phyloP scores from a whole-genome alignment of 2,329 filamentous ascomycete species.

The Colletotrichum karsti region DNA sequence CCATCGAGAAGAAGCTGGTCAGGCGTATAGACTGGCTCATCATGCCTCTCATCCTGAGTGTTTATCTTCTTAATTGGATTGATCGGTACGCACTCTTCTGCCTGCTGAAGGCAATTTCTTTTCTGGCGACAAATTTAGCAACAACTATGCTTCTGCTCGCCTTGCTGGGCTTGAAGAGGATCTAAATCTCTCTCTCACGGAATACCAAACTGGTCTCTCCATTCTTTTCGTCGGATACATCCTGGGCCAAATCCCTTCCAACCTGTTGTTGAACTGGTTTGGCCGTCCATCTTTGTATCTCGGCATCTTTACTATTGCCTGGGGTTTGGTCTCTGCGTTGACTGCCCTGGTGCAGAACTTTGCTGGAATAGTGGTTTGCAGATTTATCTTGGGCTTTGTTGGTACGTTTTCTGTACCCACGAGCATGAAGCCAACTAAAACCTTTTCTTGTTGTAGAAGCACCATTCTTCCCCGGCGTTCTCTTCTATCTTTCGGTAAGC shows the following conservation, averaged over 20 bases:
- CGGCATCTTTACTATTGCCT: slow-evolving; percentile 44
- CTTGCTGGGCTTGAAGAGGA: slow-evolving; percentile 32
- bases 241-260: slow-evolving; percentile 34
- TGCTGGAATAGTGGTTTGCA: slow-evolving; percentile 42
- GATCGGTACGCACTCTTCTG: background rate
- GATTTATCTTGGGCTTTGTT: slow-evolving; percentile 48
- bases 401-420: slow-evolving; percentile 28
- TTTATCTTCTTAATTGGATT: slow-evolving; percentile 19
- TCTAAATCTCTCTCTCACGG: slow-evolving; percentile 36
- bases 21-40: slow-evolving; percentile 7
- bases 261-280: slow-evolving; percentile 36
- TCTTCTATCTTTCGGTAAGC: slow-evolving; percentile 50
- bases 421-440: background rate
- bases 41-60: slow-evolving; percentile 1
- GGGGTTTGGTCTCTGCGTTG: slow-evolving; percentile 27
- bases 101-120: background rate
- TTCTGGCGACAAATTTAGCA: background rate
- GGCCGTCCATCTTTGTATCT: slow-evolving; percentile 41
- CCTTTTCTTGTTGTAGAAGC: slow-evolving; percentile 39
- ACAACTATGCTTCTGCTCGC: slow-evolving; percentile 11
- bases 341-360: slow-evolving; percentile 43
- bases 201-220: slow-evolving; percentile 34
- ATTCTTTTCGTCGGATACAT: slow-evolving; percentile 40
- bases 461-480: slow-evolving; percentile 56
- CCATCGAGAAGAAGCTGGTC: slow-evolving; percentile 5